Conservation (phyloP, 192 early-diverging fungal species). For the Allomyces macrogynus region DNA sequence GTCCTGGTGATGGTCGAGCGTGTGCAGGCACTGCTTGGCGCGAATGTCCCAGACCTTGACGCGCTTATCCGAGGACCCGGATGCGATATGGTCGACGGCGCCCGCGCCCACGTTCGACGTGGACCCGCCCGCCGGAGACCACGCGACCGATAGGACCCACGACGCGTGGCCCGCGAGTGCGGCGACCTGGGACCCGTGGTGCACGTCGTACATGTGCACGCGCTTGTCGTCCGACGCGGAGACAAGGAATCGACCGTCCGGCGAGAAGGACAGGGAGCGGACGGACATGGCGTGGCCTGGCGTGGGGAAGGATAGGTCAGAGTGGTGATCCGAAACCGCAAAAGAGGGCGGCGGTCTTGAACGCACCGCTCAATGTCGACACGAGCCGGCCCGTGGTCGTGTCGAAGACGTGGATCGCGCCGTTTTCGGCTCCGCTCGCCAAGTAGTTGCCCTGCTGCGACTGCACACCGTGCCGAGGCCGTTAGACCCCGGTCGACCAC, state of each 20-base stretch:
- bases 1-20: constrained; percentile 53
- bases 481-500: too few species aligned
- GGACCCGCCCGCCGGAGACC: background rate
- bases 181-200: constrained; percentile 51
- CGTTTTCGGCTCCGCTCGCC: constrained; percentile 55
- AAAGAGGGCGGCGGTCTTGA: background rate
- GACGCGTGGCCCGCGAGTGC: constrained; percentile 55
- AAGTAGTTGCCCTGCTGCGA: constrained; percentile 39
- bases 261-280: constrained; percentile 49
- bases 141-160: constrained; percentile 55
- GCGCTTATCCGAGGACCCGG: constrained; percentile 49
- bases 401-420: constrained; percentile 47
- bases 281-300: constrained; percentile 57
- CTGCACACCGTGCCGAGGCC: too few species aligned
- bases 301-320: background rate
- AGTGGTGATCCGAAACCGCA: background rate
- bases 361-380: constrained; percentile 28
- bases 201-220: constrained; percentile 50
- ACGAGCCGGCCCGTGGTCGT: constrained; percentile 43
- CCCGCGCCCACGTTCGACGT: constrained; percentile 17
- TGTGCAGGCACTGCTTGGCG: constrained; percentile 47
- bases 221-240: constrained; percentile 69
- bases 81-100: constrained; percentile 41
- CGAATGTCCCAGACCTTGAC: constrained; percentile 70
- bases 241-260: constrained; percentile 42